Base-by-base conservation (phyloP, 2,329 filamentous ascomycete species). In the Exophiala bonariae region DNA sequence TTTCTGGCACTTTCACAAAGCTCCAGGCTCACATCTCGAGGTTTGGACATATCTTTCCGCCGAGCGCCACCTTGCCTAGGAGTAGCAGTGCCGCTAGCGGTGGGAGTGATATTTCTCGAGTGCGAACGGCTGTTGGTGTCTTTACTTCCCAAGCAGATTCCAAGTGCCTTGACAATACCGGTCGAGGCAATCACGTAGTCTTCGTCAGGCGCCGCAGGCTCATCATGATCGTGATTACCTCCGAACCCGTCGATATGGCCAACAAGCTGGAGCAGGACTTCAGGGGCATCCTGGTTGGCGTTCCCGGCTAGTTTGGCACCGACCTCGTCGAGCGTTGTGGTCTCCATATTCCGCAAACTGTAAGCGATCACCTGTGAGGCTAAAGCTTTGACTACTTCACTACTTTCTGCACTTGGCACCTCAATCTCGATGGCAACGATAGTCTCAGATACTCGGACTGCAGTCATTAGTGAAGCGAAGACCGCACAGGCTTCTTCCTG, bases 141-240 rank as follows among this genome's bases (percentile, higher is more conserved):
- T 50, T 87, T 82, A 63, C 95, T 95, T 59, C 89, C 85, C 40
- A 99, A 74, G 61, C 91, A 96, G 60, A 95, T 95, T 44, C 89
- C 85, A 36, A 99, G 75, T 3, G 93, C 93, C 70, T 96, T 96
- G 39, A 95, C 92, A 2, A 99, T 89, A 19, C 92, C 93, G 1
- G 90, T 96, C 13, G 92, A 92, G 16, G 92, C 91, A 60, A 97
- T 93, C 35, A 97, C 90, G 67, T 97, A 97, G 66, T 96, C 89
- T 49, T 95, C 87, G 56, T 96, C 89, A 0, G 90, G 87, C 5
- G 89, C 86, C 5, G 89, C 86, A 9, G 83, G 76, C 2, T 85
- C 82, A 34, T 82, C 76, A 17, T 85, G 80, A 36, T 85, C 82
- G 17, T 80, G 66, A 38, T 70, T 73, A 11, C 68, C 65, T 8